A percentile compares a stretch with the other conserved stretches of the same genome.
Evolutionary conservation across 2,329 filamentous ascomycete genomes (phyloP).

Genomic region (Phymatotrichopsis omnivora): DNA sequence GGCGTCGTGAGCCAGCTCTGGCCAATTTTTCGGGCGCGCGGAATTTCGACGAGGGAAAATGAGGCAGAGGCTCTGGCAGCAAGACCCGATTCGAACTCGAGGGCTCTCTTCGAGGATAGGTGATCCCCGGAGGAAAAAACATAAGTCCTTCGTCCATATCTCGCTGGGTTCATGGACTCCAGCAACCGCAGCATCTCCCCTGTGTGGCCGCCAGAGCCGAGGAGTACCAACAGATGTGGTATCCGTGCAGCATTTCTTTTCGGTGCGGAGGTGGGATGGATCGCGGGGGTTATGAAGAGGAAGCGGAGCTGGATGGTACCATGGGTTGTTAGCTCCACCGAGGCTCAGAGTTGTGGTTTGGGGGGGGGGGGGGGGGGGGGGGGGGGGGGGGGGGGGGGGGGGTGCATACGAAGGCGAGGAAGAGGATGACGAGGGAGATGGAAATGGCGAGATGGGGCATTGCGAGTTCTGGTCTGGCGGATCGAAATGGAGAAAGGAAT

Average conservation of each 20-base stretch:
- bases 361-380: background rate
- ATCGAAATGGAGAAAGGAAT: background rate
- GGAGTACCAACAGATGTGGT: slow-evolving; percentile 61
- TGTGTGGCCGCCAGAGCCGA: slow-evolving; percentile 90
- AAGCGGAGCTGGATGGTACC: slow-evolving; percentile 21
- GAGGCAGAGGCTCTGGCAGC: slow-evolving; percentile 35
- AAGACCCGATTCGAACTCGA: slow-evolving; percentile 9
- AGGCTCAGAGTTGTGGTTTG: no score
- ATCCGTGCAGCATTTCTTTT: background rate
- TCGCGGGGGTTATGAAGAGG: slow-evolving; percentile 19
- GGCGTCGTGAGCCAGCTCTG: slow-evolving; percentile 68
- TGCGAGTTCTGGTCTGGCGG: background rate
- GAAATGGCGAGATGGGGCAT: slow-evolving; percentile 1
- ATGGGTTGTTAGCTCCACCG: no score
- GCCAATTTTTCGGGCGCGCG: slow-evolving; percentile 69
- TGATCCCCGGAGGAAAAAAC: slow-evolving; percentile 49
- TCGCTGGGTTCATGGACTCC: slow-evolving; percentile 43
- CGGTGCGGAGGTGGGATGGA: slow-evolving; percentile 4
- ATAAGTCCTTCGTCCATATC: slow-evolving; percentile 53
- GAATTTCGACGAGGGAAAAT: slow-evolving; percentile 58
- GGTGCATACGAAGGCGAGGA: background rate
- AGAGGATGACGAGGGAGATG: slow-evolving; percentile 3
- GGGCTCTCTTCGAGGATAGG: slow-evolving; percentile 50
- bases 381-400: slow-evolving; percentile 2
- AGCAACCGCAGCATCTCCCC: slow-evolving; percentile 89